phyloP scores from a whole-genome alignment of 2,329 filamentous ascomycete genomes.

The Bipolaris cookei region DNA sequence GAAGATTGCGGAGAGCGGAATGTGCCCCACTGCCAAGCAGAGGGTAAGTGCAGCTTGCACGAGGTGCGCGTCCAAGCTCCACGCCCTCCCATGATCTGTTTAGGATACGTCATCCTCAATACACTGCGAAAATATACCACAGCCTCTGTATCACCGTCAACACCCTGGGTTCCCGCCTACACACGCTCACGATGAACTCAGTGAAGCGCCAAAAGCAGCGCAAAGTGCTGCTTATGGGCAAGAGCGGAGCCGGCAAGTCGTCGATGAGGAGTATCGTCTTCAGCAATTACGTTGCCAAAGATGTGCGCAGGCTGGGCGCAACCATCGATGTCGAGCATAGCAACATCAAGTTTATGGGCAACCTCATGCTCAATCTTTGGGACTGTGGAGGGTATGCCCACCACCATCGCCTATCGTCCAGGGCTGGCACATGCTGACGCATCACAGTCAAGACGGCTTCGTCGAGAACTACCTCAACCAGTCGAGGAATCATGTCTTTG shows the following conservation, averaged over 20 bases:
- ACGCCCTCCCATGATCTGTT: constrained; percentile 12
- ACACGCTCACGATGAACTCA: constrained; percentile 41
- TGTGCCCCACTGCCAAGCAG: constrained; percentile 18
- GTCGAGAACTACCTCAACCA: constrained; percentile 98
- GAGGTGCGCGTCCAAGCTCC: constrained; percentile 17
- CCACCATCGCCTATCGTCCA: neutral
- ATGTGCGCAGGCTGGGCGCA: constrained; percentile 88
- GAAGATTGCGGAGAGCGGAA: constrained; percentile 11
- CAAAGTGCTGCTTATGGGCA: constrained; percentile 72
- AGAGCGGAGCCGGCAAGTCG: constrained; percentile 95
- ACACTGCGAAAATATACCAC: neutral
- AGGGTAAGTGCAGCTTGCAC: constrained; percentile 5
- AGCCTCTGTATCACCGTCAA: constrained; percentile 1
- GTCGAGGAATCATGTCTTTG: constrained; percentile 95
- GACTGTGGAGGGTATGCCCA: constrained; percentile 82
- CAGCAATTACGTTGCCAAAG: constrained; percentile 97
- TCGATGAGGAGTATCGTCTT: constrained; percentile 99
- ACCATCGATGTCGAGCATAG: constrained; percentile 99
- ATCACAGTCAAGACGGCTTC: constrained; percentile 85
- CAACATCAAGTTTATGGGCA: constrained; percentile 98
- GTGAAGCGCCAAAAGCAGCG: constrained; percentile 60
- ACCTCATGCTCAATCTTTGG: constrained; percentile 96
- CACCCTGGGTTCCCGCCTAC: neutral
- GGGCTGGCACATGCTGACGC: constrained; percentile 14
- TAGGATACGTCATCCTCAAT: constrained; percentile 23